phyloP scores from a whole-genome alignment of 345 rosid species.

The Capsella bursapastoris region DNA sequence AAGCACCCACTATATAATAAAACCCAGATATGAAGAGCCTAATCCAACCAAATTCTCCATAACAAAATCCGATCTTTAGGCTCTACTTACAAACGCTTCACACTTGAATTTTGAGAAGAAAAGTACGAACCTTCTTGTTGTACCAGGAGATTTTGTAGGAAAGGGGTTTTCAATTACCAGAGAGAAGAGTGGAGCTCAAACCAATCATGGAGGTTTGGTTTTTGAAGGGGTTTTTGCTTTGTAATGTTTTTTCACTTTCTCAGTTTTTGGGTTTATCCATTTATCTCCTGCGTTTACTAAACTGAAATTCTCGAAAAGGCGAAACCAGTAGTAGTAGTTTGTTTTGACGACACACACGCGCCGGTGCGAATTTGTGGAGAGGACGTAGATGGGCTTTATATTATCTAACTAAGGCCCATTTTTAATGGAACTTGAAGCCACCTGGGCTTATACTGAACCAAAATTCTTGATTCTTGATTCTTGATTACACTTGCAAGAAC shows the following conservation, averaged over 20 bases:
- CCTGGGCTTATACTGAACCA: not conserved
- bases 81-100: not conserved
- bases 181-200: not conserved
- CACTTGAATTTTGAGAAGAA: not conserved
- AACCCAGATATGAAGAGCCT: not conserved
- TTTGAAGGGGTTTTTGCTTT: not conserved
- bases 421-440: conserved; percentile 4
- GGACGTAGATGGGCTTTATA: conserved; percentile 14
- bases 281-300: conserved; percentile 13
- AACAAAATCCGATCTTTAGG: not conserved
- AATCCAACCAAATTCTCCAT: not conserved
- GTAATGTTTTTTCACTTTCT: not conserved
- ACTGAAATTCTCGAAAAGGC: not conserved
- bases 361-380: conserved; percentile 12
- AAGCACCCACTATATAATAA: not conserved
- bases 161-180: conserved; percentile 5
- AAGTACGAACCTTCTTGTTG: conserved; percentile 33
- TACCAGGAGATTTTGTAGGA: not conserved
- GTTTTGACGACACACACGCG: conserved; percentile 29
- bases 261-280: conserved; percentile 38
- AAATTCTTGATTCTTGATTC: not conserved
- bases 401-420: not conserved
- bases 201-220: conserved; percentile 2
- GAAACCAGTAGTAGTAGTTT: not conserved
- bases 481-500: not conserved